Evolutionary conservation across 202 grass and related monocot genomes (phyloP), one percentile per base, ranked within the genome.

Genomic region (Schoenoplectus triqueter): DNA sequence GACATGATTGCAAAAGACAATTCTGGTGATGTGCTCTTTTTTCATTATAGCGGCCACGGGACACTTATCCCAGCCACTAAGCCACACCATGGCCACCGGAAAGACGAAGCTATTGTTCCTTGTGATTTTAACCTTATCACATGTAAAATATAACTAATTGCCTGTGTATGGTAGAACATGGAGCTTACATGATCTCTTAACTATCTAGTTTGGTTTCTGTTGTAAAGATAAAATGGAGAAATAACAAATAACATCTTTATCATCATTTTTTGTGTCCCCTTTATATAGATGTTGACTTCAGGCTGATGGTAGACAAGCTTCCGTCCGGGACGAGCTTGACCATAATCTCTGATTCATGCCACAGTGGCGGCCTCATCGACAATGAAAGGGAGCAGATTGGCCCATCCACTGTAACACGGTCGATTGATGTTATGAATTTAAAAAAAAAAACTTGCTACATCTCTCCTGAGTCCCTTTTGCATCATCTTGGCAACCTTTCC

Each of bases 101-200:
- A 80, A 15, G 89, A 94, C 50, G 90, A 97, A 69, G 94, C 94
- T 66, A 94, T 97, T 76, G 90, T 94, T 72, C 94, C 94, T 19
- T 92, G 90, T 21, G 94, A 94, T 85, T 87, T 94, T 83, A 97
- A 97, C 64, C 90, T 97, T 49, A 80, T 97, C 86, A 97, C 90
- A 1, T 82, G 88, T 90, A 50, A 56, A 63, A 15, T 63, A 13
- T 31, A 50, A 80, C 31, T 22, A 71, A 79, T 44, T 10, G 0
- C 21, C 4, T 10, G 17, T 13, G 84, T 56, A 70, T 65, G 6
- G 14, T 47, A 45, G 64, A 71, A 81, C 48, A 74, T 22, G 4
- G 4, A 52, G 1, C 10, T 2, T 54, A 55, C 72, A 75, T 75
- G 10, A 78, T 78, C 48, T 74, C 18, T 52, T 11, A 21, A 5